Base-by-base conservation (phyloP, 352 stramenopile species). In the Thalassiosira mediterranea region DNA sequence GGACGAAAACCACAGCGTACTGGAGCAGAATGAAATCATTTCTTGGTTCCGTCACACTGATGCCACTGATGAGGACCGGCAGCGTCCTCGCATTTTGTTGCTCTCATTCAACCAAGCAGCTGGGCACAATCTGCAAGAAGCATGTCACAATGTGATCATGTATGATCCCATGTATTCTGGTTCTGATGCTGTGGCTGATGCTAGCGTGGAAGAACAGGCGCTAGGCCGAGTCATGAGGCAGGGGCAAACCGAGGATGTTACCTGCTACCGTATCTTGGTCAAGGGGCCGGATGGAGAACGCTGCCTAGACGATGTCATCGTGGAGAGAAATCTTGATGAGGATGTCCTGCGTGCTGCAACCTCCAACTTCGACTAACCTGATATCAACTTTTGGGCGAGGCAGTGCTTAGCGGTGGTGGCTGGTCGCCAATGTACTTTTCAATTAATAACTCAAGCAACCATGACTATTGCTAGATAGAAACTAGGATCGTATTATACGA, bases 61-160 rank as follows among this genome's bases (percentile, higher is more conserved):
- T 65, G 74, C 67, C 42, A 79, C 74, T 17, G 68, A 75, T n/a
- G 74, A 79, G 58, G 74, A 83, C 52, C 64, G 57, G 31, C 42
- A 23, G 29, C 69, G 74, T 32, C 74, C 74, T 52, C 69, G 74
- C 15, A 70, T 83, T 49, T 60, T 83, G 17, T 61, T 83, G 48
- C 63, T 83, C 17, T 76, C 67, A 7, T 83, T 79, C 56, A 70
- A 63, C 34, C 71, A 79, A 63, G 71, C 71, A 29, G 74, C 74
- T 37, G 74, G 74, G 8, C 68, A 76, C 38, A 83, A 83, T 42
- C 49, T 83, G 4, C 74, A 83, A 70, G 61, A 71, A 46, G 74
- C 63, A 42, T 83, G 74, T 31, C 53, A 83, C 56, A 74, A 83
- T 60, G 67, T 83, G 15, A 79, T 83, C 28, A 71, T 83, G 48